These are phyloP conservation scores for Boletus chippewaensis DNA, from an alignment of 1,284 basidiomycete species.

Conservation along the genomic window DNA sequence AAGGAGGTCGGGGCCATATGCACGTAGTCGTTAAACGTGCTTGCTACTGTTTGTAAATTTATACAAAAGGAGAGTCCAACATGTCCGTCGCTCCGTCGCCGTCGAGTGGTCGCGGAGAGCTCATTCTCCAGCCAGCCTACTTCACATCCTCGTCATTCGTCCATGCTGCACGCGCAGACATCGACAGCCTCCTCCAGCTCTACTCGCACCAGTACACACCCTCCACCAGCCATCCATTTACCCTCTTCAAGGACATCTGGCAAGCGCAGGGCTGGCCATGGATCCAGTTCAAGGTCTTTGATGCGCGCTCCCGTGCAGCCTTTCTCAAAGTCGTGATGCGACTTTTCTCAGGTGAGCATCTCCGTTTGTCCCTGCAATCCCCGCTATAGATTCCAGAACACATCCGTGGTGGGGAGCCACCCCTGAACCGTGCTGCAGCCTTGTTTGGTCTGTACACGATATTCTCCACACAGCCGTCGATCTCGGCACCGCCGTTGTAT, in stretches of 20 bases:
- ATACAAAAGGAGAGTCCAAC: constrained; percentile 17
- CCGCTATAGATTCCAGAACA: constrained; percentile 40
- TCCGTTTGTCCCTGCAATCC: background rate
- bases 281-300: constrained; percentile 66
- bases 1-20: constrained; percentile 17
- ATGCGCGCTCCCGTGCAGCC: constrained; percentile 51
- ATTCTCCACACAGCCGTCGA: constrained; percentile 55
- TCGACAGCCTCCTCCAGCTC: constrained; percentile 42
- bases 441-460: constrained; percentile 66
- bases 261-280: constrained; percentile 60
- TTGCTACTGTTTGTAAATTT: constrained; percentile 16
- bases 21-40: background rate
- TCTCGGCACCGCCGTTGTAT: constrained; percentile 45
- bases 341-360: constrained; percentile 55
- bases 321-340: constrained; percentile 53
- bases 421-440: constrained; percentile 47
- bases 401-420: constrained; percentile 41
- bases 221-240: constrained; percentile 43
- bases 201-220: constrained; percentile 44
- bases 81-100: constrained; percentile 40
- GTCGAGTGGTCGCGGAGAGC: constrained; percentile 46
- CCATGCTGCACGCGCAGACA: constrained; percentile 56
- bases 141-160: constrained; percentile 72
- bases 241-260: constrained; percentile 65
- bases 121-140: constrained; percentile 62